A percentile compares a stretch with the other conserved stretches of the same genome.
phyloP scores from a whole-genome alignment of 2,329 filamentous ascomycete genomes.

The Fusarium sp. region DNA sequence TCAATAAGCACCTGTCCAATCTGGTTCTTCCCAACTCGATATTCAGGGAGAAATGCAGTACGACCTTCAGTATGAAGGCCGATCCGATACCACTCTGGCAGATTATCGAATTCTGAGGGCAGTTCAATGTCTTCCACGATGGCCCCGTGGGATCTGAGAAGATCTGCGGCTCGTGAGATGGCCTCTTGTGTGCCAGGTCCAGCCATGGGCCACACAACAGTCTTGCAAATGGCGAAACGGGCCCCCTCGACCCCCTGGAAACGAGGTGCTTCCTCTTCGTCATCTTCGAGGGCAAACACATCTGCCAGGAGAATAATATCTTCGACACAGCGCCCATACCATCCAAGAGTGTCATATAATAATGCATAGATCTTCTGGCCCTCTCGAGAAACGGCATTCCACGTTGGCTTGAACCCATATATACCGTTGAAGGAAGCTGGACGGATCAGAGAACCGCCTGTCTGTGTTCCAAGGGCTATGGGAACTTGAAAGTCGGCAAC shows the following conservation, averaged over 20 bases:
- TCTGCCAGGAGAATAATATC: constrained; percentile 69
- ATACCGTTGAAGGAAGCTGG: constrained; percentile 74
- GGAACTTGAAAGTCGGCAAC: constrained; percentile 74
- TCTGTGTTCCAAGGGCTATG: constrained; percentile 73
- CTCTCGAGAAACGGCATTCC: constrained; percentile 71
- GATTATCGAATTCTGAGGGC: constrained; percentile 59
- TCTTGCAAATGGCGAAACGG: constrained; percentile 67
- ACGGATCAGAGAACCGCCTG: constrained; percentile 71
- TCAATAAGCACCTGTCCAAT: constrained; percentile 59
- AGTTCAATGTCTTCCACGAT: constrained; percentile 67
- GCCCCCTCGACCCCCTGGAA: constrained; percentile 58
- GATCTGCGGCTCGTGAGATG: constrained; percentile 53
- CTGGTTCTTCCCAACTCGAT: constrained; percentile 60
- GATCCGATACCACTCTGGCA: constrained; percentile 64
- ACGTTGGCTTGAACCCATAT: constrained; percentile 76
- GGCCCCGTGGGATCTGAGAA: constrained; percentile 62
- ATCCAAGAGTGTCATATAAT: constrained; percentile 71
- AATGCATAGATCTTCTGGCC: constrained; percentile 70
- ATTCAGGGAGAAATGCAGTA: constrained; percentile 65
- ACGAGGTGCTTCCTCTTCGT: constrained; percentile 51
- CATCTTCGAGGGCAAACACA: constrained; percentile 64
- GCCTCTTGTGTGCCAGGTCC: constrained; percentile 59
- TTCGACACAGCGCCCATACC: constrained; percentile 67
- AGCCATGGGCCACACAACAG: constrained; percentile 63
- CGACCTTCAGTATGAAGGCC: constrained; percentile 66